Base-by-base conservation (phyloP, 257 asterid species). In the Solanum corneliomulleri region DNA sequence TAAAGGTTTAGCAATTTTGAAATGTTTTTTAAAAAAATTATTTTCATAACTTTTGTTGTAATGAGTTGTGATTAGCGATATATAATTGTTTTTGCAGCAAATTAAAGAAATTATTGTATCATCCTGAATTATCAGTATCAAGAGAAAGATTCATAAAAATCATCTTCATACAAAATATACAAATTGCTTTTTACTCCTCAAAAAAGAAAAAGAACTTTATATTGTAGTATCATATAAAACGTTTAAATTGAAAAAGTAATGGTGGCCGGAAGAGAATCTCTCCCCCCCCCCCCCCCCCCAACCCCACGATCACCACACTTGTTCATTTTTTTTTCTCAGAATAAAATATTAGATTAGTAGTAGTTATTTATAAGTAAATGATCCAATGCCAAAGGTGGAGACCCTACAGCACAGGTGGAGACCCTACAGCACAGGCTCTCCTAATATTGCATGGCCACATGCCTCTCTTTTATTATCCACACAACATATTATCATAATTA, bases 401-500 rank as follows among this genome's bases (percentile, higher is more conserved):
- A 52, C 21, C 60, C 60, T 18, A 52, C 69, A 21, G 14, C 49
- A 18, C 11, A 18, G 64, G n/a, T 44, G 52, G 52, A 45, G 60
- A 52, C 21, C 60, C 60, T 18, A 52, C 69, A 21, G 14, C 49
- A 18, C 11, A 18, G 64, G n/a, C 64, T 56, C 64, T 91, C 90
- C 89, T 89, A 86, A 91, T 90, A 89, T 83, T 91, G 93, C 95
- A 91, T 89, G 92, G 87, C 90, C 91, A 92, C 95, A 89, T 92
- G 97, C 90, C 92, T 90, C 88, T 69, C 86, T 72, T 18, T 86
- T 74, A 47, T 69, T 86, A 41, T 85, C 82, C 64, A 85, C 66
- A 49, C 75, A 5, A 29, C 82, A 68, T 89, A 76, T 84, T 45
- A 14, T 44, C 66, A 68, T 52, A 82, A 20, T 64, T 56, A 72